Percentiles rank a stretch among this genome's conserved stretches.
Conservation (phyloP, 495 filamentous ascomycete species). For the Aspergillus indologenus region DNA sequence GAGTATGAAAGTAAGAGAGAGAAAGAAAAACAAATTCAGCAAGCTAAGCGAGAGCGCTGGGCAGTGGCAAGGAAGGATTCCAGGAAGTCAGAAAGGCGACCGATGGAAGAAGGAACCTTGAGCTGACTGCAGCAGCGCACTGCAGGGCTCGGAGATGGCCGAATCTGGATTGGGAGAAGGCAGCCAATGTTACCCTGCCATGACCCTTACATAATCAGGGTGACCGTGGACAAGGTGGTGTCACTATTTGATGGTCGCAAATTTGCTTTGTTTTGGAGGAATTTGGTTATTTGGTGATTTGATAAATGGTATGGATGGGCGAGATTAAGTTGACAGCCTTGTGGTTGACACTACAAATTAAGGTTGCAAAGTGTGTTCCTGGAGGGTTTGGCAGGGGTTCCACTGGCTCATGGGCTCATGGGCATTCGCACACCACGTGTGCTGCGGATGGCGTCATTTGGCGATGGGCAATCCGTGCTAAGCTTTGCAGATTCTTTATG, state of each 20-base stretch:
- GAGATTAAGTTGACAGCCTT: not conserved
- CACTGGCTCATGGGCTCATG: too few species aligned
- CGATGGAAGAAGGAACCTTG: not conserved
- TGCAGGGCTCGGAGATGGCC: not conserved
- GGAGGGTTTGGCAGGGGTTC: too few species aligned
- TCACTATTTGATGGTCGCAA: too few species aligned
- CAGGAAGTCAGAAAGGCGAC: too few species aligned
- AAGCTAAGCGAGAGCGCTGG: not conserved
- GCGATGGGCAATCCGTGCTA: not conserved
- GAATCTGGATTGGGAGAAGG: not conserved
- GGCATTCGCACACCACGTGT: not conserved
- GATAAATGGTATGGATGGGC: too few species aligned
- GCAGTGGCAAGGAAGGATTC: not conserved
- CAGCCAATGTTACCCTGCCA: not conserved
- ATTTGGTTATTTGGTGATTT: too few species aligned
- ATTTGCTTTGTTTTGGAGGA: too few species aligned
- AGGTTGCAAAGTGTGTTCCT: not conserved
- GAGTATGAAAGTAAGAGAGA: too few species aligned
- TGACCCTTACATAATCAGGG: not conserved
- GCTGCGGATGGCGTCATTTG: not conserved
- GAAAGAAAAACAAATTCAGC: not conserved
- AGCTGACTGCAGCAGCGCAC: too few species aligned
- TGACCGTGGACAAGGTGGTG: not conserved
- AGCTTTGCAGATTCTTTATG: not conserved
- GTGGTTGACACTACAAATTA: not conserved